Evolutionary conservation across 2,329 filamentous ascomycete species (phyloP).

Genomic region (Boeremia lycopersici): DNA sequence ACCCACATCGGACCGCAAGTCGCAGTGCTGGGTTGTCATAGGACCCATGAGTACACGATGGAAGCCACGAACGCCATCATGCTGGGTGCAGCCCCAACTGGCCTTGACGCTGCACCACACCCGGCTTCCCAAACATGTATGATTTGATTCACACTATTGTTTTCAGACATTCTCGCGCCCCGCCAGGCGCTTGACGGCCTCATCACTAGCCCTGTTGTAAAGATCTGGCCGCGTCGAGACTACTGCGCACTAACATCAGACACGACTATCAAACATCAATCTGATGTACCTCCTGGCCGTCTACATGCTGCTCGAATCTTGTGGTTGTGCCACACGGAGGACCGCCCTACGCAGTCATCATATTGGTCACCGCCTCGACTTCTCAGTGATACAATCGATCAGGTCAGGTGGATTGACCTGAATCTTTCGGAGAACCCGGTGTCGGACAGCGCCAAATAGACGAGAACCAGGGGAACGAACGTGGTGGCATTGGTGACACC

Average conservation of each 20-base stretch:
- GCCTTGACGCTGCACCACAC: slow-evolving; percentile 24
- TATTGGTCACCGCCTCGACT: slow-evolving; percentile 8
- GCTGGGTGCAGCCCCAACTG: slow-evolving; percentile 30
- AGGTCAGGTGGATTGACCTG: slow-evolving; percentile 15
- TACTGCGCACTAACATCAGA: slow-evolving; percentile 7
- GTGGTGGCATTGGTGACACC: slow-evolving; percentile 37
- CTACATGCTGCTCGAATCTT: background rate
- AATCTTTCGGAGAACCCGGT: slow-evolving; percentile 15
- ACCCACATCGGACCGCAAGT: slow-evolving; percentile 9
- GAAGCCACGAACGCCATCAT: slow-evolving; percentile 39
- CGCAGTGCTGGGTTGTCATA: slow-evolving; percentile 31
- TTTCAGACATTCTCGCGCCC: slow-evolving; percentile 25
- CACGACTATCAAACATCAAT: background rate
- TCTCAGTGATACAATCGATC: slow-evolving; percentile 13
- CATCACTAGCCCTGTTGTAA: slow-evolving; percentile 15
- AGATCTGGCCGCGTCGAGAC: slow-evolving; percentile 8
- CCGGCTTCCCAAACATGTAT: slow-evolving; percentile 19
- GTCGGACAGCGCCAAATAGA: slow-evolving; percentile 23
- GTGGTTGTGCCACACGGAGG: background rate
- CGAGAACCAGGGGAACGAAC: slow-evolving; percentile 34
- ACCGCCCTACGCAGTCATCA: slow-evolving; percentile 10
- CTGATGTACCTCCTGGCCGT: background rate
- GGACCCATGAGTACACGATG: slow-evolving; percentile 19
- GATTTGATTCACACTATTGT: slow-evolving; percentile 15
- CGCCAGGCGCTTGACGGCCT: slow-evolving; percentile 17